phyloP scores from a whole-genome alignment of 371 early-diverging fungal genomes.

The Globomyces sp. region DNA sequence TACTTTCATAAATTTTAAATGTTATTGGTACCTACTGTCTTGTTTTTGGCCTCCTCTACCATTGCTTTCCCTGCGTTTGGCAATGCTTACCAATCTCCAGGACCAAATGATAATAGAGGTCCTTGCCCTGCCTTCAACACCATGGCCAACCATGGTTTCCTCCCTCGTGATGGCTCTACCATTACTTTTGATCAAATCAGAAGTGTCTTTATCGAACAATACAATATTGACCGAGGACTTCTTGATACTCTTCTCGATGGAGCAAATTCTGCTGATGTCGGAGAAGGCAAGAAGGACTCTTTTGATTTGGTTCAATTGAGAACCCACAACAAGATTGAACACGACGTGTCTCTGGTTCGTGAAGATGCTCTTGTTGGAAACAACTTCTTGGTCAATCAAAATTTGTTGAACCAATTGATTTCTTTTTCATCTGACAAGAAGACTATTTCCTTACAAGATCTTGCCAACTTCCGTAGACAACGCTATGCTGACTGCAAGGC shows the following conservation, averaged over 20 bases:
- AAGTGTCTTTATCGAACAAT: background rate
- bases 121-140: conserved; percentile 35
- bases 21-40: too few relatives aligned
- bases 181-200: conserved; percentile 13
- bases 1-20: too few relatives aligned
- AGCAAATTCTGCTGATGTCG: background rate
- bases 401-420: conserved; percentile 18
- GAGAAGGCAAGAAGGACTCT: conserved; percentile 25
- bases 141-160: conserved; percentile 40
- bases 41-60: background rate
- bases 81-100: conserved; percentile 1
- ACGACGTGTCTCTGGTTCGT: conserved; percentile 34
- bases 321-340: conserved; percentile 26
- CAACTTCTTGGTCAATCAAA: conserved; percentile 20
- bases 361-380: conserved; percentile 29
- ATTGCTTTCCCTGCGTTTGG: conserved; percentile 1
- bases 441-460: conserved; percentile 20
- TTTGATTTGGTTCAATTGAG: conserved; percentile 11
- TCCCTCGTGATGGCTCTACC: conserved; percentile 31
- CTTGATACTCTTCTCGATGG: conserved; percentile 12
- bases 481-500: conserved; percentile 26
- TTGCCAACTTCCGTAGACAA: conserved; percentile 26
- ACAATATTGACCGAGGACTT: conserved; percentile 2
- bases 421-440: conserved; percentile 25
- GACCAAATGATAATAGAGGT: conserved; percentile 16